Evolutionary conservation across 306 rosid species (phyloP).

Genomic region (Lablab purpureus): DNA sequence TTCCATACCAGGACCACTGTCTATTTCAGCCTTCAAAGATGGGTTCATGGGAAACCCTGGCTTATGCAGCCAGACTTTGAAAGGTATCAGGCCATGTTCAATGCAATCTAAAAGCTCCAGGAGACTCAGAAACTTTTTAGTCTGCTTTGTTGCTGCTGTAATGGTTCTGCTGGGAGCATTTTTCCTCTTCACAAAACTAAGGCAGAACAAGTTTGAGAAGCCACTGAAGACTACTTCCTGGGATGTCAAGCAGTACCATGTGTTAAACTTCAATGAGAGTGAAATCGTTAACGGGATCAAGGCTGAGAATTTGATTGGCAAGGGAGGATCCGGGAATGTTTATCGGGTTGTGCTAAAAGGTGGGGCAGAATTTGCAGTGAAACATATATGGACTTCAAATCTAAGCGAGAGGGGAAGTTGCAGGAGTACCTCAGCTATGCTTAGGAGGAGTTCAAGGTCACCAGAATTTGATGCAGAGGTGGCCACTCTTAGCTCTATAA

Average conservation of each 20-base stretch:
- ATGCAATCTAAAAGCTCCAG: conserved; percentile 44
- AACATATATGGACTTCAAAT: conserved; percentile 77
- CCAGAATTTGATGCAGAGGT: conserved; percentile 85
- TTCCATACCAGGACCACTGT: conserved; percentile 67
- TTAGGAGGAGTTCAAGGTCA: conserved; percentile 52
- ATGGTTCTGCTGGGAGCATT: conserved; percentile 54
- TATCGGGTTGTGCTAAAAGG: conserved; percentile 66
- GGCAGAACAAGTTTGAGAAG: conserved; percentile 49
- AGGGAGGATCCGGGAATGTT: conserved; percentile 93
- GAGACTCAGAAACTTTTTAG: conserved; percentile 44
- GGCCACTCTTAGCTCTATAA: conserved; percentile 81
- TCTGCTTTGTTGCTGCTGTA: conserved; percentile 60
- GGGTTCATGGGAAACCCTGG: conserved; percentile 83
- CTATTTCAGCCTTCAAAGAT: conserved; percentile 64
- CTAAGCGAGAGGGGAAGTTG: conserved; percentile 43
- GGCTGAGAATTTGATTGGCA: conserved; percentile 75
- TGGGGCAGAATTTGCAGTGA: conserved; percentile 76
- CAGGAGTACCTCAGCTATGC: conserved; percentile 68
- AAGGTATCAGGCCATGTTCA: conserved; percentile 59
- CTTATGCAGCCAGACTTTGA: conserved; percentile 66
- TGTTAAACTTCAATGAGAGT: conserved; percentile 67
- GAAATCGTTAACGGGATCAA: conserved; percentile 70
- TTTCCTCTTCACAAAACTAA: conserved; percentile 58
- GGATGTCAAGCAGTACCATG: conserved; percentile 77
- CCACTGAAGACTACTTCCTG: conserved; percentile 63